phyloP scores from a whole-genome alignment of 2,329 filamentous ascomycete species.

The Fusarium sp. region DNA sequence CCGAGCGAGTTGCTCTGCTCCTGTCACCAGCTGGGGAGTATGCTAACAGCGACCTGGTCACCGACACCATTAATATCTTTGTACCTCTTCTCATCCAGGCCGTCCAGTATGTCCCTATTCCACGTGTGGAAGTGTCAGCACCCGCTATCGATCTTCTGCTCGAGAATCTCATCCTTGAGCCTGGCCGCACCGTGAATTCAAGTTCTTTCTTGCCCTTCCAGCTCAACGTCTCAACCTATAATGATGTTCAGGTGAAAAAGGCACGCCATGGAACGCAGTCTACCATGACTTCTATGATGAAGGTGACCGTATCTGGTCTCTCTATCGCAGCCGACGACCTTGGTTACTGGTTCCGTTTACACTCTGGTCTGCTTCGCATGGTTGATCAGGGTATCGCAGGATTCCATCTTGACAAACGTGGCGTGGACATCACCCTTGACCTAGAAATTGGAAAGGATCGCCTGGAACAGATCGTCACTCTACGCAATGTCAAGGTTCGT shows the following conservation, averaged over 20 bases:
- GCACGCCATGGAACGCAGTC: constrained; percentile 74
- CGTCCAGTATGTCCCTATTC: constrained; percentile 90
- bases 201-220: constrained; percentile 91
- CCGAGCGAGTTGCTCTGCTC: constrained; percentile 75
- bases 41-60: constrained; percentile 77
- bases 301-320: constrained; percentile 83
- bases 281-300: constrained; percentile 76
- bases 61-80: constrained; percentile 84
- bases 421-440: constrained; percentile 88
- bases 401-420: constrained; percentile 86
- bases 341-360: constrained; percentile 88
- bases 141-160: constrained; percentile 87
- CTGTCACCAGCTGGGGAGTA: constrained; percentile 75
- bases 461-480: constrained; percentile 83
- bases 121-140: constrained; percentile 86
- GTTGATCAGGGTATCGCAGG: constrained; percentile 87
- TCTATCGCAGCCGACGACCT: constrained; percentile 88
- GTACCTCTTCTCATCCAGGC: constrained; percentile 81
- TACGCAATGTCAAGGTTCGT: constrained; percentile 80
- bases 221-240: constrained; percentile 84
- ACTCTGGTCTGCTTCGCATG: constrained; percentile 80
- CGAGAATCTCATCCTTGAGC: constrained; percentile 92
- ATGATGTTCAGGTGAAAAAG: constrained; percentile 88
- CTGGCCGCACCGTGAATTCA: constrained; percentile 84
- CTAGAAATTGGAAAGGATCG: constrained; percentile 83